Conservation (phyloP, 2,329 filamentous ascomycete species). For the Cordyceps tenuipes region DNA sequence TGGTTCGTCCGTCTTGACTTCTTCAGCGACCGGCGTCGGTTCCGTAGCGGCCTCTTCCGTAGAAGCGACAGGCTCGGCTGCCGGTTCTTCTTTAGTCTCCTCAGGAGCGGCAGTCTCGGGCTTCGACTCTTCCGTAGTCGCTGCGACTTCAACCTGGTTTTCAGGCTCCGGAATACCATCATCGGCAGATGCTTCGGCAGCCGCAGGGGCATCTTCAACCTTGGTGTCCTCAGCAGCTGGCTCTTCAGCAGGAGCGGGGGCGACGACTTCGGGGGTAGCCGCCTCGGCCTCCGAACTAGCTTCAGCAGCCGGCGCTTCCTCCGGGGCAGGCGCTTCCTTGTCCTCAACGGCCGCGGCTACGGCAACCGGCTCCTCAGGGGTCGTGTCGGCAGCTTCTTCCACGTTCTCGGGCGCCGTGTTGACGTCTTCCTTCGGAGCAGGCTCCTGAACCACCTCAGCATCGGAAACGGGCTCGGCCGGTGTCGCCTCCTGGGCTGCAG, state of each 20-base stretch:
- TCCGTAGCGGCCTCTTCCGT: not conserved
- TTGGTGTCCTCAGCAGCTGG: not conserved
- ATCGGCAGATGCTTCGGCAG: not conserved
- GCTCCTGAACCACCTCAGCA: not conserved
- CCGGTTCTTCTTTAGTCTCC: not conserved
- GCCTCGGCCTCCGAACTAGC: slow-evolving; percentile 2
- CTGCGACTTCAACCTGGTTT: not conserved
- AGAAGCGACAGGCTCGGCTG: not conserved
- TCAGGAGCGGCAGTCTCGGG: not conserved
- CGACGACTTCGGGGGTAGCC: not conserved
- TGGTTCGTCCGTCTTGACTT: slow-evolving; percentile 1
- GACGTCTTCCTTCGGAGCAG: not conserved
- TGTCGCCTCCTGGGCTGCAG: slow-evolving; percentile 1
- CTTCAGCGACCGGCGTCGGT: not conserved
- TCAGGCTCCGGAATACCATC: not conserved
- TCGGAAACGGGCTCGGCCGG: not conserved
- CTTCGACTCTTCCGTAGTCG: not conserved
- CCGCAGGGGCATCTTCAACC: not conserved
- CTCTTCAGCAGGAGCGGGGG: not conserved
- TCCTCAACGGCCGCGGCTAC: slow-evolving; percentile 5
- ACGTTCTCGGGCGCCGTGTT: not conserved
- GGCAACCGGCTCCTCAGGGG: slow-evolving; percentile 7
- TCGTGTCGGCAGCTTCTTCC: not conserved
- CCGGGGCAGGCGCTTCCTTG: not conserved
- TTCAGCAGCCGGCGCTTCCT: not conserved